These are phyloP conservation scores for Starmera dryadoides DNA, from an alignment of 805 yeast genomes.

Conservation along the genomic window DNA sequence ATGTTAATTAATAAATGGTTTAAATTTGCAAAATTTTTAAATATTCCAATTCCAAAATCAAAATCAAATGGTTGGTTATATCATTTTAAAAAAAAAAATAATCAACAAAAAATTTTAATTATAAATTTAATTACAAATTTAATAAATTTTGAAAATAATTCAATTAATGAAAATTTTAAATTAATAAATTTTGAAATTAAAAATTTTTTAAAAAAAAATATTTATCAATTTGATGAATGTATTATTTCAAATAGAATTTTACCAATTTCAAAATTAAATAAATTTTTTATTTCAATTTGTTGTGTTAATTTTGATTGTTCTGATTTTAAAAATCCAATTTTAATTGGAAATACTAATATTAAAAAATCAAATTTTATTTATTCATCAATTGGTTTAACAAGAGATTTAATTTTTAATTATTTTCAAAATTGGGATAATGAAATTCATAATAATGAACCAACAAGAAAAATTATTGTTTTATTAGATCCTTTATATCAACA, in stretches of 20 bases:
- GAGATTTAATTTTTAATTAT: too few species aligned
- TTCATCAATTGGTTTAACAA: too few species aligned
- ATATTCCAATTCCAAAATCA: conserved; percentile 1
- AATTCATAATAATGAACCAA: conserved; percentile 4
- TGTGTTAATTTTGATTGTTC: too few species aligned
- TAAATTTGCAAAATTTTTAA: conserved; percentile 5
- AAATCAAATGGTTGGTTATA: conserved; percentile 36
- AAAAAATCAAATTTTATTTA: too few species aligned
- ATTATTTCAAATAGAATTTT: conserved; percentile 14
- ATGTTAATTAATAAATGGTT: conserved; percentile 25
- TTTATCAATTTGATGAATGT: conserved; percentile 32
- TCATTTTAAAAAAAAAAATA: conserved; percentile 28
- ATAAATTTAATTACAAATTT: conserved; percentile 15
- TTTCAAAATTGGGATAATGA: conserved; percentile 5
- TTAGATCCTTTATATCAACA: conserved; percentile 29
- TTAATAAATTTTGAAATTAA: conserved; percentile 15
- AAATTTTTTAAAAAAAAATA: conserved; percentile 15
- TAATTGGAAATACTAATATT: too few species aligned
- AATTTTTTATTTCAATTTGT: too few species aligned
- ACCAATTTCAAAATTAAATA: conserved; percentile 6
- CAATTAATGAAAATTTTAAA: conserved; percentile 16
- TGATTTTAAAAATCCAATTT: too few species aligned
- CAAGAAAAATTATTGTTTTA: conserved; percentile 20
- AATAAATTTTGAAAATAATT: conserved; percentile 7
- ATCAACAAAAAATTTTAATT: conserved; percentile 21